Evolutionary conservation across 805 yeast genomes (phyloP), one percentile per base, ranked within the genome.

Genomic region (Nakazawaea peltata): DNA sequence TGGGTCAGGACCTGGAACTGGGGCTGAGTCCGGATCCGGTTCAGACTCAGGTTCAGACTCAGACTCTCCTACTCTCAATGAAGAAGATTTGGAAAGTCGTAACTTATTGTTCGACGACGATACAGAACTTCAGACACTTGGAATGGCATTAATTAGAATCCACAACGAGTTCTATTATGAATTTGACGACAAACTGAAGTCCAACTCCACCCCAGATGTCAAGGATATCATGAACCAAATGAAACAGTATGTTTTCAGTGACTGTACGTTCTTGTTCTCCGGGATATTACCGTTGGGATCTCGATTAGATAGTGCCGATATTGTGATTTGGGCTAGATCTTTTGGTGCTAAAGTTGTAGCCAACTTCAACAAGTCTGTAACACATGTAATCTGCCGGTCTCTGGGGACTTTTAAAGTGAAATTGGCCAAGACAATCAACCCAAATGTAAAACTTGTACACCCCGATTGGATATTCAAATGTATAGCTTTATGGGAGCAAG

Each of bases 381-480:
- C 97, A 0, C 98, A 90, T 56, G 82, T 90, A 3, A 78, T 90
- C 13, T 84, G 96, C 28, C 72, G 79, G 40, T 79, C 79, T 34
- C 76, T 87, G 1, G 77, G 79, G 14, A 92, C 98, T 0, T 71
- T 75, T 48, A 90, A 90, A 53, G 95, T 88, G 8, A 69, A 88
- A 30, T 69, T 81, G 22, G 97, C 96, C 0, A 74, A 71, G 49
- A 63, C 79, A 0, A 61, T 74, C 36, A 61, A 75, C 27, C 77
- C 79, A 1, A 41, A 55, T 15, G 80, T 81, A 24, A 76, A 80
- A 46, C 70, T 90, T n/a, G 95, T 90, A 14, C 80, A 78, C 48
- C 88, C 94, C 2, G 92, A 84, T 48, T 90, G 98, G 98, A 58
- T 90, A 2, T 88, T 88, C 59, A 77, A 81, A 25, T 83, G 96